Evolutionary conservation across 768 basidiomycete genomes (phyloP).

Genomic region (Panellus pusillus): DNA sequence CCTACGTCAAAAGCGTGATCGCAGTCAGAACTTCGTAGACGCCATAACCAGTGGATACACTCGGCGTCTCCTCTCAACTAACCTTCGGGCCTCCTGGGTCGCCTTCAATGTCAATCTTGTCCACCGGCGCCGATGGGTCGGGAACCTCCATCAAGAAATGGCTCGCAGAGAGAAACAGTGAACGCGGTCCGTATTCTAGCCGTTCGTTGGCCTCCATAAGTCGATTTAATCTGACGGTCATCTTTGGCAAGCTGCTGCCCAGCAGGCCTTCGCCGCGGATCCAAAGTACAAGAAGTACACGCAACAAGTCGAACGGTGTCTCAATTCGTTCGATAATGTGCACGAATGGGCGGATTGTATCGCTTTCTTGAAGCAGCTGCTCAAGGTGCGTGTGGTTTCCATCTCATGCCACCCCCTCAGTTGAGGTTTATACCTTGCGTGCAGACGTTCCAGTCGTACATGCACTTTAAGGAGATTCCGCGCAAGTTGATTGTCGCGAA

Average conservation of each 20-base stretch:
- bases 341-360: slow-evolving; percentile 99
- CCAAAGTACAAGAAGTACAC: slow-evolving; percentile 94
- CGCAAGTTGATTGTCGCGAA: slow-evolving; percentile 93
- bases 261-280: slow-evolving; percentile 69
- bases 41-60: not conserved
- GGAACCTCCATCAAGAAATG: slow-evolving; percentile 38
- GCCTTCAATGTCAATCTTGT: slow-evolving; percentile 12
- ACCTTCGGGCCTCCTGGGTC: slow-evolving; percentile 11
- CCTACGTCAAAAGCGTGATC: too few relatives aligned
- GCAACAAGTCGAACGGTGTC: slow-evolving; percentile 88
- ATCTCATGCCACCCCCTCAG: not conserved
- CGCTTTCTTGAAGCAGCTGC: slow-evolving; percentile 89
- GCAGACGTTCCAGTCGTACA: slow-evolving; percentile 90
- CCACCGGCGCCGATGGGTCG: slow-evolving; percentile 32
- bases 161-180: slow-evolving; percentile 44
- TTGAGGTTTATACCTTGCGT: not conserved
- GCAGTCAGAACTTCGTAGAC: not conserved
- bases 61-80: slow-evolving; percentile 11
- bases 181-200: slow-evolving; percentile 45
- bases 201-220: slow-evolving; percentile 4
- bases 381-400: slow-evolving; percentile 60
- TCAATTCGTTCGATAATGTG: slow-evolving; percentile 91
- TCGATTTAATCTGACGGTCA: slow-evolving; percentile 3
- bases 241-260: slow-evolving; percentile 40
- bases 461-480: slow-evolving; percentile 95